Percentiles rank a stretch among this genome's conserved stretches.
These are phyloP conservation scores for Begonia loranthoides DNA, from an alignment of 306 rosid species.

Conservation along the genomic window DNA sequence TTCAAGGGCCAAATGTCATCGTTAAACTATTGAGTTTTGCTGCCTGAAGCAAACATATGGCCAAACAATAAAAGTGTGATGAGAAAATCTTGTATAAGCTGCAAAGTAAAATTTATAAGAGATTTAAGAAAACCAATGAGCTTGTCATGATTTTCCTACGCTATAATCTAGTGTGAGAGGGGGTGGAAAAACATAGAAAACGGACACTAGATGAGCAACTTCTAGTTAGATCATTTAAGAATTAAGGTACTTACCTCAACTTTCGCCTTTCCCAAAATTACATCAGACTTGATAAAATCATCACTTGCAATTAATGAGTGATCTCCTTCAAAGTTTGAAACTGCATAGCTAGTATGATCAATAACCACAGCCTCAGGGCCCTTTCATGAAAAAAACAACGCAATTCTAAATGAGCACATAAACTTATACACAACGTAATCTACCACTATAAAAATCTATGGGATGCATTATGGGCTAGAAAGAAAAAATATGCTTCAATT, in stretches of 20 bases:
- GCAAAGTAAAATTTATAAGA: too few species aligned
- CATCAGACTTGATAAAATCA: conserved; percentile 57
- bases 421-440: neutral
- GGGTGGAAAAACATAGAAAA: too few species aligned
- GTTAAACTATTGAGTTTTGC: too few species aligned
- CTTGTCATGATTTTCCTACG: too few species aligned
- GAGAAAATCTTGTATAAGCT: too few species aligned
- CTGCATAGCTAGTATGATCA: conserved; percentile 80
- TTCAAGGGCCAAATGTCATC: too few species aligned
- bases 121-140: too few species aligned
- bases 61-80: neutral
- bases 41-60: too few species aligned
- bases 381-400: conserved; percentile 15
- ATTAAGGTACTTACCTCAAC: conserved; percentile 47
- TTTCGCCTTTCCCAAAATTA: conserved; percentile 61
- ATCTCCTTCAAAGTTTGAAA: conserved; percentile 69
- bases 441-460: too few species aligned
- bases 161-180: too few species aligned
- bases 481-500: neutral
- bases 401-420: neutral
- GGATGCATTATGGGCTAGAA: neutral
- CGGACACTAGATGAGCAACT: neutral
- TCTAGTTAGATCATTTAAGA: neutral
- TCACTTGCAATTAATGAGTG: conserved; percentile 87
- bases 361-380: conserved; percentile 61